A percentile compares a stretch with the other conserved stretches of the same genome.
Evolutionary conservation across 148 eudicot species (phyloP).

Genomic region (Rhododendron henanense): DNA sequence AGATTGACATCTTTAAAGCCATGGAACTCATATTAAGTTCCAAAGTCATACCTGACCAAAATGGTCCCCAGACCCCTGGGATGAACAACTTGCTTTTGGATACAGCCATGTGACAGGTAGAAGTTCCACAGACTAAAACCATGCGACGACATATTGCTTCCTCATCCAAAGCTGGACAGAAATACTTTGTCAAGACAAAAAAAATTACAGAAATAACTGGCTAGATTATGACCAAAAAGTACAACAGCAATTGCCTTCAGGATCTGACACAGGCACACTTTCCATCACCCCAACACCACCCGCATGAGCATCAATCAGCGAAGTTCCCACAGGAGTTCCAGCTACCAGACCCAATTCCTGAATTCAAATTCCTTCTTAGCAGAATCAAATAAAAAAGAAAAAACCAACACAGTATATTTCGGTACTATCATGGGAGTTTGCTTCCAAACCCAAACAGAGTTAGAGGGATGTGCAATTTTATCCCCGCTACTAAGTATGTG

Average conservation of each 20-base stretch:
- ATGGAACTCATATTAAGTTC: not conserved
- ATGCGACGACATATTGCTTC: conserved; percentile 81
- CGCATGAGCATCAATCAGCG: conserved; percentile 99
- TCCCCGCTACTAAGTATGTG: conserved; percentile 10
- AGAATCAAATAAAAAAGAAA: not conserved
- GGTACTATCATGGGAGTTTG: not conserved
- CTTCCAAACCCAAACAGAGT: conserved; percentile 13
- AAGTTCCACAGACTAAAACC: conserved; percentile 99
- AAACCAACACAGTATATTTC: conserved; percentile 2
- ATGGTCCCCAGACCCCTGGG: conserved; percentile 99
- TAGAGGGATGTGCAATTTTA: not conserved
- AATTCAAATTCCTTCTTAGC: conserved; percentile 1
- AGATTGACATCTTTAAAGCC: not conserved
- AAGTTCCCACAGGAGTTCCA: conserved; percentile 93
- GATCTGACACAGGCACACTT: conserved; percentile 54
- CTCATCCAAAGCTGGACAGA: conserved; percentile 51
- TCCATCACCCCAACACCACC: conserved; percentile 99
- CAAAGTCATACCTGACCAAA: conserved; percentile 79
- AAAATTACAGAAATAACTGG: not conserved
- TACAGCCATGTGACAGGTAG: conserved; percentile 98
- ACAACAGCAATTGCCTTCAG: conserved; percentile 32
- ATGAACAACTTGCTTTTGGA: conserved; percentile 79
- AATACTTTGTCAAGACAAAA: conserved; percentile 13
- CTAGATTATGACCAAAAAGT: conserved; percentile 4
- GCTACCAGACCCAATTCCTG: conserved; percentile 81